phyloP scores from a whole-genome alignment of 768 basidiomycete species.

The Mycena olivaceomarginata region DNA sequence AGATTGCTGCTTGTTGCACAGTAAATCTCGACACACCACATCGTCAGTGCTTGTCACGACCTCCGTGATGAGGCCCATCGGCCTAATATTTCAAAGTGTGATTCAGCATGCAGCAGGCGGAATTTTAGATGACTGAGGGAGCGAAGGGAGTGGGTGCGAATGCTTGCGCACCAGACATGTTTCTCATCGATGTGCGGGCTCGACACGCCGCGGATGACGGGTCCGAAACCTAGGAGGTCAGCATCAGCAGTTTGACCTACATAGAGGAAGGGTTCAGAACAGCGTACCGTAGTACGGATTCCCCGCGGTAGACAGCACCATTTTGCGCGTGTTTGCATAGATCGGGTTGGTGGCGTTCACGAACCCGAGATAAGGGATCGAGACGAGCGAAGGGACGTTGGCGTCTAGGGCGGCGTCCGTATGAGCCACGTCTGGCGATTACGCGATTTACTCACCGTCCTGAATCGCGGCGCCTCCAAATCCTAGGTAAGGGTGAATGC shows the following conservation, averaged over 20 bases:
- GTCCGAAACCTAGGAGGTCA: conserved; percentile 25
- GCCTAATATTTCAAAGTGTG: conserved; percentile 12
- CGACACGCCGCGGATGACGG: conserved; percentile 40
- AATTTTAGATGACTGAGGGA: too few relatives aligned
- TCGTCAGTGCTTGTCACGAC: conserved; percentile 39
- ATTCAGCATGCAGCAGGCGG: too few relatives aligned
- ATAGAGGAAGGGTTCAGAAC: not conserved
- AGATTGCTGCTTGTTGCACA: not conserved
- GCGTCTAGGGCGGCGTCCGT: conserved; percentile 16
- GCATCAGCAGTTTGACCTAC: too few relatives aligned
- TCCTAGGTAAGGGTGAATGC: not conserved
- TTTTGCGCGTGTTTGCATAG: conserved; percentile 42
- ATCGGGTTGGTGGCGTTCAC: conserved; percentile 35
- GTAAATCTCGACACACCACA: not conserved
- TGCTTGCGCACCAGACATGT: conserved; percentile 34
- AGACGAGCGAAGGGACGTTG: conserved; percentile 42
- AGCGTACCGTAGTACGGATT: conserved; percentile 41
- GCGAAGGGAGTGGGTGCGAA: too few relatives aligned
- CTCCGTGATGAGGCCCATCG: conserved; percentile 43
- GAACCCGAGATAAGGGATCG: conserved; percentile 44
- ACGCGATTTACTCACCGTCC: conserved; percentile 30
- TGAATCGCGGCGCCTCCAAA: conserved; percentile 39
- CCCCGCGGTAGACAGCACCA: conserved; percentile 32
- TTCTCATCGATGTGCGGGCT: conserved; percentile 42
- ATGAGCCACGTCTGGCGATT: not conserved